These are phyloP conservation scores for Pascua guehoae DNA, from an alignment of 1,284 basidiomycete species.

Conservation along the genomic window DNA sequence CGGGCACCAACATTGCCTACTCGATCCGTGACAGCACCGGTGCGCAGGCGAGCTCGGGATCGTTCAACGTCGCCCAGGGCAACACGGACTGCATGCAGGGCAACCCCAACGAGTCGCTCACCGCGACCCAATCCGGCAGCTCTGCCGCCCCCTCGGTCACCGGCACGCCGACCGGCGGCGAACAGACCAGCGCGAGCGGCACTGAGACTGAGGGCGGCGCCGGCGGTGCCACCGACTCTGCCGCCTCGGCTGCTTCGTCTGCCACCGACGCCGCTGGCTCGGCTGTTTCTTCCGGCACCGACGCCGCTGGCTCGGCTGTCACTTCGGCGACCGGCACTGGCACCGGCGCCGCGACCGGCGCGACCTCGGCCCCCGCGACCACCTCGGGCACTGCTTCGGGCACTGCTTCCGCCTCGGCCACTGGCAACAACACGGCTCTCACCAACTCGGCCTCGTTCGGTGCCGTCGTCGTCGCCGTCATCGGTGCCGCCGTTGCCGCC, in stretches of 20 bases:
- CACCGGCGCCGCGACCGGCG: neutral
- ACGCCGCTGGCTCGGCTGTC: neutral
- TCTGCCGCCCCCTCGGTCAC: slow-evolving; percentile 1
- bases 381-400: neutral
- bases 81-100: slow-evolving; percentile 31
- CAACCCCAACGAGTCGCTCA: neutral
- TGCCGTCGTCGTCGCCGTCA: slow-evolving; percentile 2
- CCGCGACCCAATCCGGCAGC: slow-evolving; percentile 4
- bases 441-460: slow-evolving; percentile 2
- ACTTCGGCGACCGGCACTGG: neutral
- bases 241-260: neutral
- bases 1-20: slow-evolving; percentile 50
- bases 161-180: neutral
- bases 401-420: neutral
- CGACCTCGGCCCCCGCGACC: neutral
- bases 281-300: neutral
- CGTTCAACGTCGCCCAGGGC: slow-evolving; percentile 51
- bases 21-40: slow-evolving; percentile 51
- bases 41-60: slow-evolving; percentile 53
- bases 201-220: neutral
- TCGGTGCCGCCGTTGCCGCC: slow-evolving; percentile 9
- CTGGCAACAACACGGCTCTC: neutral
- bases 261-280: neutral
- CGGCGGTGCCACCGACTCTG: neutral
- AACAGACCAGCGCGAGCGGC: neutral